These are phyloP conservation scores for Zopfochytrium polystomum DNA, from an alignment of 371 early-diverging fungal genomes.

Conservation along the genomic window DNA sequence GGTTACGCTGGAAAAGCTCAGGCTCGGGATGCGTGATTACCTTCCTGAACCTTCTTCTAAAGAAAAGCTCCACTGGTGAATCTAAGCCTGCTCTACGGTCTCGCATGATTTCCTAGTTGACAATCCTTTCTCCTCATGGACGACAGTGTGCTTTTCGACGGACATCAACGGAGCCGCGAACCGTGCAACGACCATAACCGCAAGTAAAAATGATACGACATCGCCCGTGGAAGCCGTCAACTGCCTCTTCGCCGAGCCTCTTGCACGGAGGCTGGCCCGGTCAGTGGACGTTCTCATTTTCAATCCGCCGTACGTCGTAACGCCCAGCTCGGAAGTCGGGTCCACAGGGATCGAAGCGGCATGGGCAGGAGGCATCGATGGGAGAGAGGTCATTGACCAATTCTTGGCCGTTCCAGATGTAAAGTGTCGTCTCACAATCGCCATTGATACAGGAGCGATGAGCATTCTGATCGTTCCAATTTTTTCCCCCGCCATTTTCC, in stretches of 20 bases:
- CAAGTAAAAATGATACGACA: constrained; percentile 1
- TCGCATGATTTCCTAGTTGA: constrained; percentile 5
- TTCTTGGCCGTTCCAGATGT: constrained; percentile 72
- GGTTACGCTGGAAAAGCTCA: too few species aligned
- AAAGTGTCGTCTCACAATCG: too few species aligned
- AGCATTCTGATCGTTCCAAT: too few species aligned
- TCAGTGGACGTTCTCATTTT: constrained; percentile 81
- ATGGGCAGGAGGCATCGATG: constrained; percentile 94
- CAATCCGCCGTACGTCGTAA: constrained; percentile 92
- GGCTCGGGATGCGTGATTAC: constrained; percentile 87
- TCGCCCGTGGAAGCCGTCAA: constrained; percentile 54
- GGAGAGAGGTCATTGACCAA: constrained; percentile 85
- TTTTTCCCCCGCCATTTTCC: too few species aligned
- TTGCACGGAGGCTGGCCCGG: constrained; percentile 54
- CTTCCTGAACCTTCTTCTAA: constrained; percentile 56
- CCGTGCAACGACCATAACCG: background rate
- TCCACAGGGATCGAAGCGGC: constrained; percentile 70
- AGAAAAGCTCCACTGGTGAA: background rate
- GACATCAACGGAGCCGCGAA: constrained; percentile 58
- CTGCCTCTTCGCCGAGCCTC: constrained; percentile 55
- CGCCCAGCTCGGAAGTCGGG: constrained; percentile 72
- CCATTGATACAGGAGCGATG: too few species aligned
- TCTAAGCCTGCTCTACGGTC: background rate
- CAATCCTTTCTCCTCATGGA: constrained; percentile 27
- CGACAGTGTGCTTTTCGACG: constrained; percentile 62